Percentiles rank a stretch among this genome's conserved stretches.
These are phyloP conservation scores for Penicillium freii DNA, from an alignment of 2,329 filamentous ascomycete species.

Conservation along the genomic window DNA sequence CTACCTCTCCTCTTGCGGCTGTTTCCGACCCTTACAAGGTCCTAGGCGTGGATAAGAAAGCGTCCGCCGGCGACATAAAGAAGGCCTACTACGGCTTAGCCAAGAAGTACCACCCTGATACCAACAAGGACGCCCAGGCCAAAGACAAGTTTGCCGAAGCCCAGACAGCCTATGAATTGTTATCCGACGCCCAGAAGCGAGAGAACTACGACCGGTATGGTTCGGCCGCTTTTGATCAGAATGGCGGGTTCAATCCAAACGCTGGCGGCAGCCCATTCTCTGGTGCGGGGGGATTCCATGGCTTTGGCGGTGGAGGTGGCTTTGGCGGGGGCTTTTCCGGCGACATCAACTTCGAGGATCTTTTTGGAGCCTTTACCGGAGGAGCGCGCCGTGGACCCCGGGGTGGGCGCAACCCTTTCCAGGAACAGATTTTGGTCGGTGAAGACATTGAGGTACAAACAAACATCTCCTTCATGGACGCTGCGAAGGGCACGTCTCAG, in stretches of 20 bases:
- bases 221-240: slow-evolving; percentile 67
- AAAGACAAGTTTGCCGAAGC: slow-evolving; percentile 95
- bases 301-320: slow-evolving; percentile 46
- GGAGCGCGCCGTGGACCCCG: slow-evolving; percentile 54
- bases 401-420: slow-evolving; percentile 66
- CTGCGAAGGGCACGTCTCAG: slow-evolving; percentile 85
- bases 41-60: slow-evolving; percentile 77
- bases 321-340: slow-evolving; percentile 65
- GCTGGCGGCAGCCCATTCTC: slow-evolving; percentile 56
- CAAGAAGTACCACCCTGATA: slow-evolving; percentile 97
- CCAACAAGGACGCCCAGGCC: slow-evolving; percentile 89
- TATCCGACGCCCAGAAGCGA: slow-evolving; percentile 90
- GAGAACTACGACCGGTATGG: slow-evolving; percentile 91
- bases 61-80: slow-evolving; percentile 87
- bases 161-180: slow-evolving; percentile 87
- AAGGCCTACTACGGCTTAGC: slow-evolving; percentile 97
- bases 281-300: slow-evolving; percentile 60
- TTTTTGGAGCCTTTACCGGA: slow-evolving; percentile 83
- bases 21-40: slow-evolving; percentile 83
- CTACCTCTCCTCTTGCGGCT: slow-evolving; percentile 58
- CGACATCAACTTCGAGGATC: slow-evolving; percentile 93
- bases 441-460: slow-evolving; percentile 95
- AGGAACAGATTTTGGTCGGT: slow-evolving; percentile 80
- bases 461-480: slow-evolving; percentile 92
- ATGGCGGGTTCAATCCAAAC: slow-evolving; percentile 74